phyloP scores from a whole-genome alignment of 306 rosid species.

The Rosa lucieae region DNA sequence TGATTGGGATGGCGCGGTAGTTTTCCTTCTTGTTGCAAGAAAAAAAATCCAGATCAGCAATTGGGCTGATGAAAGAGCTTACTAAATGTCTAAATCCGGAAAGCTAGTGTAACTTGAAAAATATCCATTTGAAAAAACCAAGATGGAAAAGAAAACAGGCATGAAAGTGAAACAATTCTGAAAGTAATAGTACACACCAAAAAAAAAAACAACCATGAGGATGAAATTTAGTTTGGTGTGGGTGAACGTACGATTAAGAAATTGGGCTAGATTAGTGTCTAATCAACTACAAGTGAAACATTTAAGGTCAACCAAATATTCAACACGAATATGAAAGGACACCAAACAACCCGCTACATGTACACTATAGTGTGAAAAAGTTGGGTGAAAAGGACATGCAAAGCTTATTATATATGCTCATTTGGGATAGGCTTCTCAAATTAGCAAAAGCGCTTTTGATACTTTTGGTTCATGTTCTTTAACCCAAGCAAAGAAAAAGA shows the following conservation, averaged over 20 bases:
- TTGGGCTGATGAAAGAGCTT: not conserved
- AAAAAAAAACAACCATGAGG: not conserved
- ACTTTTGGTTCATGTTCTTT: too few species aligned
- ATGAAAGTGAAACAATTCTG: not conserved
- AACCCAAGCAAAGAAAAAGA: too few species aligned
- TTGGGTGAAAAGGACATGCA: too few species aligned
- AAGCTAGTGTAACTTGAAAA: too few species aligned
- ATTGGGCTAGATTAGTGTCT: not conserved
- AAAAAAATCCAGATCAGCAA: not conserved
- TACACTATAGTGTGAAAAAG: too few species aligned
- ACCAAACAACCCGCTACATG: too few species aligned
- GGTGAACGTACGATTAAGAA: not conserved
- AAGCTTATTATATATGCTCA: too few species aligned
- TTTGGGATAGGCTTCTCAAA: not conserved
- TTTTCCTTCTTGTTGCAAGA: not conserved
- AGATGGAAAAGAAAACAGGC: too few species aligned
- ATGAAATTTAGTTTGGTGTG: not conserved
- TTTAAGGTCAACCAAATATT: not conserved
- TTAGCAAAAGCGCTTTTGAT: not conserved
- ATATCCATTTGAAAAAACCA: too few species aligned
- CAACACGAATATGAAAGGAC: not conserved
- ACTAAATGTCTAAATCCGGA: too few species aligned
- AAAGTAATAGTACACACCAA: not conserved
- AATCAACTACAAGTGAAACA: not conserved
- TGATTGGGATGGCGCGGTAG: too few species aligned